A percentile compares a stretch with the other conserved stretches of the same genome.
phyloP scores from a whole-genome alignment of 768 basidiomycete species.

The Mycena crocata region DNA sequence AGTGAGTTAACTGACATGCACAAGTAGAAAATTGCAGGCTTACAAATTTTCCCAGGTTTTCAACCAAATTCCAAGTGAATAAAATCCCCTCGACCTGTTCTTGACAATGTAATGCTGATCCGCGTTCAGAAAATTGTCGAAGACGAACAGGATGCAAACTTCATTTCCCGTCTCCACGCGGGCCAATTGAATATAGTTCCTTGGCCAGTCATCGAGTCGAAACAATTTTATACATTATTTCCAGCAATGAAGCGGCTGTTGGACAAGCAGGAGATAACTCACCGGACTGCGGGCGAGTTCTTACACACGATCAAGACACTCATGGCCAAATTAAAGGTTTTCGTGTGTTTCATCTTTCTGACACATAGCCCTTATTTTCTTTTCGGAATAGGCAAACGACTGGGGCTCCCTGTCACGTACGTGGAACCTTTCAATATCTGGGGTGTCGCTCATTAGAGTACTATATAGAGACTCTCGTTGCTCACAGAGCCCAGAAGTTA shows the following conservation, averaged over 20 bases:
- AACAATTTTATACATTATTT: slow-evolving; percentile 70
- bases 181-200: slow-evolving; percentile 69
- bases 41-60: slow-evolving; percentile 59
- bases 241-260: slow-evolving; percentile 57
- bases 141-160: slow-evolving; percentile 70
- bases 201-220: slow-evolving; percentile 76
- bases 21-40: not conserved
- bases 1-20: slow-evolving; percentile 51
- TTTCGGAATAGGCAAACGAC: slow-evolving; percentile 61
- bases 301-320: slow-evolving; percentile 68
- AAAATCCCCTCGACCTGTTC: not conserved
- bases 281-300: slow-evolving; percentile 64
- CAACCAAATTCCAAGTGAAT: slow-evolving; percentile 58
- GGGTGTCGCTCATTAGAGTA: too few relatives aligned
- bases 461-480: slow-evolving; percentile 57
- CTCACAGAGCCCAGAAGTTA: slow-evolving; percentile 60
- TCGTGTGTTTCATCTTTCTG: not conserved
- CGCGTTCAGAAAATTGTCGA: slow-evolving; percentile 64
- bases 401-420: slow-evolving; percentile 74
- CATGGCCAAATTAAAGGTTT: slow-evolving; percentile 76
- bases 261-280: slow-evolving; percentile 61
- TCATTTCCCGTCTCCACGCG: slow-evolving; percentile 69
- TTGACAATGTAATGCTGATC: not conserved
- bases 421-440: slow-evolving; percentile 40
- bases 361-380: not conserved